Conservation (phyloP, 768 basidiomycete species). For the Auricularia sp. region DNA sequence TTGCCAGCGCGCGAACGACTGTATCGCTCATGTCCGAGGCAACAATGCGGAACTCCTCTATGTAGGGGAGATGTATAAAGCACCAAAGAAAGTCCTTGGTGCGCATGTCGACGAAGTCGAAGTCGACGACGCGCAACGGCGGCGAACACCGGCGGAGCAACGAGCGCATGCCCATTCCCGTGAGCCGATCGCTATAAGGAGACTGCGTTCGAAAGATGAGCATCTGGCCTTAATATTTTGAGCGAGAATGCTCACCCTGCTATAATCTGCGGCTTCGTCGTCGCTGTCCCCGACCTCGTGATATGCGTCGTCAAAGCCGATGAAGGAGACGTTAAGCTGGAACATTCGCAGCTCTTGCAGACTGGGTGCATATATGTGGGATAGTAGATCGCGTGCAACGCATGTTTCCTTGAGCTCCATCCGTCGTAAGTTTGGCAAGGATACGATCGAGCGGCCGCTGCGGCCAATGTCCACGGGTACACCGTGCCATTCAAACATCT, state of each 20-base stretch:
- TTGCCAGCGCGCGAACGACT: constrained; percentile 48
- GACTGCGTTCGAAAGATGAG: constrained; percentile 32
- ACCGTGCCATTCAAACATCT: constrained; percentile 48
- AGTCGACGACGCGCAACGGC: constrained; percentile 54
- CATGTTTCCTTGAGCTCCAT: constrained; percentile 51
- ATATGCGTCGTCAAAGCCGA: constrained; percentile 23
- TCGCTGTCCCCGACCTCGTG: constrained; percentile 60
- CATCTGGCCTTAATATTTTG: neutral
- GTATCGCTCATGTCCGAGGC: constrained; percentile 75
- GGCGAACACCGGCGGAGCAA: constrained; percentile 54
- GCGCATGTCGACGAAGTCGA: constrained; percentile 77
- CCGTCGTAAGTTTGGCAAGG: constrained; percentile 49
- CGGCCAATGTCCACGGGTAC: constrained; percentile 32
- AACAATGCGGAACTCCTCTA: constrained; percentile 63
- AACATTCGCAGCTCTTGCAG: constrained; percentile 53
- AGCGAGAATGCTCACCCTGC: neutral
- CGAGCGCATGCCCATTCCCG: constrained; percentile 67
- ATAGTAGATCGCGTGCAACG: constrained; percentile 54
- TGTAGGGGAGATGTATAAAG: constrained; percentile 42
- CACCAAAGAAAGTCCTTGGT: constrained; percentile 70
- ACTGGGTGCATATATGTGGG: constrained; percentile 50
- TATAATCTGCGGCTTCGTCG: constrained; percentile 59
- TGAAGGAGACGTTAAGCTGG: constrained; percentile 45
- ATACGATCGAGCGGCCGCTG: constrained; percentile 26
- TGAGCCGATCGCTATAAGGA: constrained; percentile 66